A percentile compares a stretch with the other conserved stretches of the same genome.
Conservation (phyloP, 169 alveolate species). For the Cryptosporidium meleagridis region DNA sequence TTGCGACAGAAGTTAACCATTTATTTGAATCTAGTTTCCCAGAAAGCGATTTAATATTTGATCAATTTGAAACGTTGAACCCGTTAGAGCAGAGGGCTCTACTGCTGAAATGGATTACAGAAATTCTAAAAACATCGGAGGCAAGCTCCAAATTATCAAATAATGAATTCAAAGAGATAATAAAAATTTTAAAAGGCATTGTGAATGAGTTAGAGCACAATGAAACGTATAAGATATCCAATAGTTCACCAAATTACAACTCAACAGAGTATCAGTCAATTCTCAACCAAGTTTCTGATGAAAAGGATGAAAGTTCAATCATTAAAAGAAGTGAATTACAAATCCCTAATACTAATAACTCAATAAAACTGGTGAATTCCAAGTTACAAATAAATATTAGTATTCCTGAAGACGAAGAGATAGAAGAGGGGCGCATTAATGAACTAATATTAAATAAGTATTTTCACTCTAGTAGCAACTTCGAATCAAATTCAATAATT, state of each 20-base stretch:
- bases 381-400: constrained; percentile 28
- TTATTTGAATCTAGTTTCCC: not conserved
- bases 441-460: not conserved
- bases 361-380: not conserved
- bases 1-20: not conserved
- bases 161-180: constrained; percentile 16
- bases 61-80: constrained; percentile 37
- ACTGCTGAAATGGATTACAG: constrained; percentile 42
- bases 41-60: constrained; percentile 14
- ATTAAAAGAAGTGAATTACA: not conserved
- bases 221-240: not conserved
- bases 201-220: constrained; percentile 28
- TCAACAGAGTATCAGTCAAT: not conserved
- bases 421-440: constrained; percentile 35
- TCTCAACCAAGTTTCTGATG: not conserved
- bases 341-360: not conserved
- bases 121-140: not conserved
- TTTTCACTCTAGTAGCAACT: not conserved
- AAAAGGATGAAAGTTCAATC: not conserved
- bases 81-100: constrained; percentile 48
- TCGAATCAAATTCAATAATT: constrained; percentile 11
- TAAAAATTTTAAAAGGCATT: constrained; percentile 19
- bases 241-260: not conserved
- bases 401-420: constrained; percentile 70
- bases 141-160: not conserved